A percentile compares a stretch with the other conserved stretches of the same genome.
These are phyloP conservation scores for Ceratocystis cubensis DNA, from an alignment of 2,329 filamentous ascomycete species.

Conservation along the genomic window DNA sequence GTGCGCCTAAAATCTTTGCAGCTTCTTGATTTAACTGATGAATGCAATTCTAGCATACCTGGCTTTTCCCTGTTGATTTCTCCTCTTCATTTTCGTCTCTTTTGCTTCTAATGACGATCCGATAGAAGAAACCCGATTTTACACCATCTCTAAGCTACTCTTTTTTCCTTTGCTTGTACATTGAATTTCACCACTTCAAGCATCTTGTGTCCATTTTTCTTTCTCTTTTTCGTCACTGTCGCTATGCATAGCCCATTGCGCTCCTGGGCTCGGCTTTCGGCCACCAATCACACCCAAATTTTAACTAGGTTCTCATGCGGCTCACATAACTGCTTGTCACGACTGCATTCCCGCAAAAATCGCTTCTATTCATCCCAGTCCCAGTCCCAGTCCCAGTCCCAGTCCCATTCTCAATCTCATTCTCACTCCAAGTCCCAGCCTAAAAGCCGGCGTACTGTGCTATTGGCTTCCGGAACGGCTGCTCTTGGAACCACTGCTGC, in stretches of 20 bases:
- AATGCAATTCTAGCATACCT: not conserved
- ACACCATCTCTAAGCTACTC: not conserved
- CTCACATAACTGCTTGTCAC: not conserved
- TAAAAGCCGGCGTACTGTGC: conserved; percentile 26
- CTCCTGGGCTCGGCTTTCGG: conserved; percentile 18
- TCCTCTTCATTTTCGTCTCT: not conserved
- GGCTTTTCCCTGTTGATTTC: conserved; percentile 1
- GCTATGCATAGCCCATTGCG: conserved; percentile 17
- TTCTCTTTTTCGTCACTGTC: not conserved
- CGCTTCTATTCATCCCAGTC: conserved; percentile 16
- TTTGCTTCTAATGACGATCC: not conserved
- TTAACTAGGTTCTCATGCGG: not conserved
- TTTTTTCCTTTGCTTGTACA: not conserved
- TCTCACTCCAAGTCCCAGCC: not conserved
- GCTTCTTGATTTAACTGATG: not conserved
- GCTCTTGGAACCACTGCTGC: conserved; percentile 37
- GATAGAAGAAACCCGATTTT: conserved; percentile 2
- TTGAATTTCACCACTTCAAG: not conserved
- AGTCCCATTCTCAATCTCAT: not conserved
- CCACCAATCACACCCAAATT: conserved; percentile 6
- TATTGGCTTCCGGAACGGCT: conserved; percentile 42
- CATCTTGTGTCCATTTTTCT: not conserved
- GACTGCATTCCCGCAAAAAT: not conserved
- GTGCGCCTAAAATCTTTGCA: conserved; percentile 6
- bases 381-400: not conserved